A percentile compares a stretch with the other conserved stretches of the same genome.
These are phyloP conservation scores for Dichotomopilus funicola DNA, from an alignment of 2,329 filamentous ascomycete species.

Conservation along the genomic window DNA sequence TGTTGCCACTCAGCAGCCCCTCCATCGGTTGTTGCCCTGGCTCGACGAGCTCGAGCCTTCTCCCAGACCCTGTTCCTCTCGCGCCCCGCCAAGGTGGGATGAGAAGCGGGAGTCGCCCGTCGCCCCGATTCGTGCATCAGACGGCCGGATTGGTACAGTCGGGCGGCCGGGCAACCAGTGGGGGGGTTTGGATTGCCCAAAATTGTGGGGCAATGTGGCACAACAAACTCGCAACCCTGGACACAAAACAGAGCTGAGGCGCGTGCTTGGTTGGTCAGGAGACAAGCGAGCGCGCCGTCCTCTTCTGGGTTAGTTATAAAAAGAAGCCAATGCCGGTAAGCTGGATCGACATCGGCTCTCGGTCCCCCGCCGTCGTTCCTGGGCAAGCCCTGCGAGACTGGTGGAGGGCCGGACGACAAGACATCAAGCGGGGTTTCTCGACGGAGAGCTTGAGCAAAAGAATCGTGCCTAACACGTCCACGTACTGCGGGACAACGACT, in stretches of 20 bases:
- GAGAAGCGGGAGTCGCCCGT: conserved; percentile 18
- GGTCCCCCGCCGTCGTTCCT: no score
- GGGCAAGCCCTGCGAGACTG: no score
- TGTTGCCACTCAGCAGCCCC: conserved; percentile 11
- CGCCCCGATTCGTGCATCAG: conserved; percentile 18
- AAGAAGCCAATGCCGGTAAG: conserved; percentile 22
- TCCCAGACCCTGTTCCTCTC: neutral
- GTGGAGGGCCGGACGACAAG: no score
- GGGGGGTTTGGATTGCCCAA: neutral
- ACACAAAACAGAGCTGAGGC: conserved; percentile 23
- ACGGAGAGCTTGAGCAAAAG: no score
- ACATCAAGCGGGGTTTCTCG: no score
- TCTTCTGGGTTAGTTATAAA: conserved; percentile 21
- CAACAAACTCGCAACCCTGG: conserved; percentile 13
- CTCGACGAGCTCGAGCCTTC: no score
- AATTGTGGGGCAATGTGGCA: conserved; percentile 15
- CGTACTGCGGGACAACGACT: no score
- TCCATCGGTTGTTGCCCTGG: conserved; percentile 7
- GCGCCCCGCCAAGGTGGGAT: conserved; percentile 4
- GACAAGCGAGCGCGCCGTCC: conserved; percentile 21
- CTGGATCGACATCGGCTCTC: conserved; percentile 12
- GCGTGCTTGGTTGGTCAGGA: conserved; percentile 25
- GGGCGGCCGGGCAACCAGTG: conserved; percentile 7
- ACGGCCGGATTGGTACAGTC: conserved; percentile 5
- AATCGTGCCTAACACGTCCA: no score